A percentile compares a stretch with the other conserved stretches of the same genome.
These are phyloP conservation scores for Cymodocea nodosa DNA, from an alignment of 116 monocot genomes.

Conservation along the genomic window DNA sequence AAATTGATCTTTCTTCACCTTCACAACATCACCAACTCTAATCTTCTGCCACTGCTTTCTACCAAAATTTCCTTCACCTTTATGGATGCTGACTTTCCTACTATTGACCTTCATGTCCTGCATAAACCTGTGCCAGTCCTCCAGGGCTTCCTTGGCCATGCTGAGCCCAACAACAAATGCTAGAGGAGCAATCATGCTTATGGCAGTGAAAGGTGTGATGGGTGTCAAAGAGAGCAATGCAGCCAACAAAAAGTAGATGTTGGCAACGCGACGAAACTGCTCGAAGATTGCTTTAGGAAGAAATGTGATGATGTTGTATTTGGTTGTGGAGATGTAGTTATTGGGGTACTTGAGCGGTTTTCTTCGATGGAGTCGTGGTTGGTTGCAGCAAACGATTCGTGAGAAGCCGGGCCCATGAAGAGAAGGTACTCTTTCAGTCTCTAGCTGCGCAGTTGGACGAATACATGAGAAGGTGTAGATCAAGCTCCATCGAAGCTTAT, in stretches of 20 bases:
- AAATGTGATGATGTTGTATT: conserved; percentile 89
- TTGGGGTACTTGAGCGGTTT: conserved; percentile 71
- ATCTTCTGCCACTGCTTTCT: conserved; percentile 74
- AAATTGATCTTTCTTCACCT: conserved; percentile 82
- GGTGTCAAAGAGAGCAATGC: conserved; percentile 81
- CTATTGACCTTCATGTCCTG: conserved; percentile 96
- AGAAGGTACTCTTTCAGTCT: conserved; percentile 25
- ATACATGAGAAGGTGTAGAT: conserved; percentile 85
- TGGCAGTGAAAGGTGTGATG: conserved; percentile 58
- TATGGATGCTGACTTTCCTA: conserved; percentile 61
- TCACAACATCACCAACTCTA: conserved; percentile 76
- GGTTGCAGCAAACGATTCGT: conserved; percentile 76
- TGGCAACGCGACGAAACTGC: conserved; percentile 93
- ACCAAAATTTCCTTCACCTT: conserved; percentile 46
- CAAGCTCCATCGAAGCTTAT: conserved; percentile 79
- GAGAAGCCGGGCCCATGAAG: conserved; percentile 82
- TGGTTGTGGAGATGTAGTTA: conserved; percentile 92
- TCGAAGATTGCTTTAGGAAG: conserved; percentile 91
- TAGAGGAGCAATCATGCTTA: conserved; percentile 90
- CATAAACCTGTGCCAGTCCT: conserved; percentile 86
- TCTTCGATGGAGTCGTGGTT: conserved; percentile 45
- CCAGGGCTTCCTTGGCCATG: conserved; percentile 86
- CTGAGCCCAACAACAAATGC: conserved; percentile 82
- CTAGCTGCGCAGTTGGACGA: conserved; percentile 35
- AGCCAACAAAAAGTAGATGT: conserved; percentile 78